Evolutionary conservation across 2,329 filamentous ascomycete species (phyloP), one percentile per base, ranked within the genome.

Genomic region (Hypoxylon sp.): DNA sequence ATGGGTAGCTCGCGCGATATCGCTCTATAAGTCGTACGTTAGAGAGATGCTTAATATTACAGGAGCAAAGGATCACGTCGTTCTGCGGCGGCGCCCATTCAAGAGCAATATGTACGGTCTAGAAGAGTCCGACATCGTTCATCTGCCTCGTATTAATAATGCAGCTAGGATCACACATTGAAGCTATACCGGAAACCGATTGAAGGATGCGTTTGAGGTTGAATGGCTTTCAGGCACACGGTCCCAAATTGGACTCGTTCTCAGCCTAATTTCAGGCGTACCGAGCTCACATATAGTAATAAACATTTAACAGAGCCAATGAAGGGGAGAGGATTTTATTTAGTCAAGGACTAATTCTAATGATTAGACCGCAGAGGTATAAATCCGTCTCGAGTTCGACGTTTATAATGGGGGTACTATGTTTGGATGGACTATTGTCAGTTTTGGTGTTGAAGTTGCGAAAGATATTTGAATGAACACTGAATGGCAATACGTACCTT

Each of bases 201-300:
- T 8, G 63, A 54, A 66, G 63, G 63, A 66, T 66, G 44, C 53
- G 63, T 66, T 66, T 62, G 63, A 66, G 56, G 46, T 56, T 65
- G 46, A 59, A 51, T 39, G 15, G 15, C 42, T 13, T 35, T 17
- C 24, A n/a, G 44, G 24, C 21, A 51, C n/a, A 32, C 11, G 47
- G 35, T 29, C 15, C 46, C 15, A 51, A 52, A 7, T 35, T 39
- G 19, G 44, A n/a, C 19, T 27, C 27, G 19, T 58, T 50, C 44
- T 46, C n/a, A 37, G 57, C 32, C 44, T 11, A 32, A 62, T 1
- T 54, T 29, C 39, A 13, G 32, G 21, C 42, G 27, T 24, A 27
- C 29, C 21, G 37, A 47, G 39, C 35, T 47, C 48, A 54, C 10
- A 11, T 47, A 31, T 46, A 19, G 17, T 54, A 17, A 37, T 21